Base-by-base conservation (phyloP, 129 eudicot species). In the Flaveria brownii region DNA sequence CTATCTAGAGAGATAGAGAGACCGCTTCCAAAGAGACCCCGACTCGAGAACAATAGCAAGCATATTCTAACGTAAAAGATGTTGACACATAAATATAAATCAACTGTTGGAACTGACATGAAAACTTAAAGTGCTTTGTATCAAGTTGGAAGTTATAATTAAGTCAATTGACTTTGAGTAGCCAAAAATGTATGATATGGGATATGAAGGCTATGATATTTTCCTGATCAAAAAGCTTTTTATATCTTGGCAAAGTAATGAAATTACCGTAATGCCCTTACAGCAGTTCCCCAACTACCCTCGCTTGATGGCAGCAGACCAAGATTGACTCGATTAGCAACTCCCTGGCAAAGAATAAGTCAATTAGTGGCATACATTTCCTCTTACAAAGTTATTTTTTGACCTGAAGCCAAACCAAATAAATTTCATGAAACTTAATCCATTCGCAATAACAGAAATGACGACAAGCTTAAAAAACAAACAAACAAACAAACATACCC, bases 281-380 rank as follows among this genome's bases (percentile, higher is more conserved):
- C 94, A 41, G 96, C 97, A 69, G 91, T 86, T 51, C 49, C 87
- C 99, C 99, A 95, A 72, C 97, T 95, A 72, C 88, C 89, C 88
- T 95, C 96, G 55, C 99, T 95, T 36, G 99, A 86, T 45, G 99
- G 99, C 63, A 95, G 71, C 81, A 95, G 94, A 60, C 99, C 99
- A 76, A 95, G 99, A 70, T 86, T 89, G 57, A 95, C 97, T 62
- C 99, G 77, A 85, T 91, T 86, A 15, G 99, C 96, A 79, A 95
- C 94, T 66, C 94, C 99, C 99, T 95, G 89, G 9, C 69, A 76
- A 25, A 49, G 69, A 23, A 70, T 1, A 17, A 68, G 43, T 56
- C 61, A 73, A 72, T 46, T 26, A 2, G 20, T 56, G 11, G 22
- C 1, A 67, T 76, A 46, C 46, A 52, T 45, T 74, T 59, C 26